Conservation (phyloP, 768 basidiomycete species). For the Phallus indusiatus region DNA sequence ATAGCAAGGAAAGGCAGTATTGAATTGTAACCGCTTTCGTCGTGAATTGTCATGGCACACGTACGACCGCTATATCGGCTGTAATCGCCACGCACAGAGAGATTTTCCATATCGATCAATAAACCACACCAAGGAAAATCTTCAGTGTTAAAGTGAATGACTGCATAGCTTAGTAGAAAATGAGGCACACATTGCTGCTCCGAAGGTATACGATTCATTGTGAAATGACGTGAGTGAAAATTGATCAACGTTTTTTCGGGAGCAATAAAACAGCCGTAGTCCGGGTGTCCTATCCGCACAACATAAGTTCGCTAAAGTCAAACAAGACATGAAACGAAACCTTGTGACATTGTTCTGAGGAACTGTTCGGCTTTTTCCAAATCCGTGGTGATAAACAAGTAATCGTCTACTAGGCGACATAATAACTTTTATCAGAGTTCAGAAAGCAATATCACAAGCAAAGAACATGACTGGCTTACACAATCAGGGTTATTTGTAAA, state of each 20-base stretch:
- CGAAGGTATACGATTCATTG: constrained; percentile 44
- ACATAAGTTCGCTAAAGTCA: not conserved
- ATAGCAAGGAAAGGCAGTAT: not conserved
- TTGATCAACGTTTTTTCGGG: constrained; percentile 84
- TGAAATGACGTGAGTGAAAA: constrained; percentile 54
- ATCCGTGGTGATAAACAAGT: constrained; percentile 75
- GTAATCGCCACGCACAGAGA: constrained; percentile 78
- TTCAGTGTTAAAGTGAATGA: constrained; percentile 18
- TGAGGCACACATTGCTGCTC: constrained; percentile 30
- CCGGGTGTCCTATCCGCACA: constrained; percentile 62
- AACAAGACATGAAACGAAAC: constrained; percentile 25
- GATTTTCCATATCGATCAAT: constrained; percentile 60
- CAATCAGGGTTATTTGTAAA: constrained; percentile 45
- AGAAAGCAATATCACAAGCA: not conserved
- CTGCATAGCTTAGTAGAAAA: not conserved
- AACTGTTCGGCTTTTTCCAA: constrained; percentile 53
- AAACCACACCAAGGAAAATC: constrained; percentile 95
- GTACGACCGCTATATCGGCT: constrained; percentile 55
- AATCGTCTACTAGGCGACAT: constrained; percentile 89
- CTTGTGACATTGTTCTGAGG: constrained; percentile 65
- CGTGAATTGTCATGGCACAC: constrained; percentile 13
- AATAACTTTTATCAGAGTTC: constrained; percentile 41
- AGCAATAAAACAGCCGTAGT: constrained; percentile 90
- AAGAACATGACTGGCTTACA: constrained; percentile 33
- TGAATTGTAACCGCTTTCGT: too few relatives aligned